These are phyloP conservation scores for Barnettozyma pratensis DNA, from an alignment of 805 yeast genomes.

Conservation along the genomic window DNA sequence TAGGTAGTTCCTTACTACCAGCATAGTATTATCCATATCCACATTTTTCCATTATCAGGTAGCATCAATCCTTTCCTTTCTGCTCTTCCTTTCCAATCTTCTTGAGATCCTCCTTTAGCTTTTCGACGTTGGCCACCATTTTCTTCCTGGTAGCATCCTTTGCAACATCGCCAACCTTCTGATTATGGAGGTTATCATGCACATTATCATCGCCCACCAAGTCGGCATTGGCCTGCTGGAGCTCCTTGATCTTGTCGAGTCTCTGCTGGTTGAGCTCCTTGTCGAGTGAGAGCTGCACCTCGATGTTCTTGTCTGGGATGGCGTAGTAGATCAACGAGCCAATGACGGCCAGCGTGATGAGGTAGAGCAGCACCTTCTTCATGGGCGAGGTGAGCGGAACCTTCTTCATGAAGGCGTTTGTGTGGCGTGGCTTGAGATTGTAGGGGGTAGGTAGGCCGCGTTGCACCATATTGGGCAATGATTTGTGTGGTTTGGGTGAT, in stretches of 20 bases:
- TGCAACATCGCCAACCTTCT: too few species aligned
- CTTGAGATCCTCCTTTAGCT: neutral
- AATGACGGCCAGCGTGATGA: constrained; percentile 28
- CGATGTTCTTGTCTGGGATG: constrained; percentile 22
- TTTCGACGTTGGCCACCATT: neutral
- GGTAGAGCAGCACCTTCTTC: constrained; percentile 39
- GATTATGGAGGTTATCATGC: neutral
- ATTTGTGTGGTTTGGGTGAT: constrained; percentile 14
- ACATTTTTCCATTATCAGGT: neutral
- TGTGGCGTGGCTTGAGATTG: constrained; percentile 27
- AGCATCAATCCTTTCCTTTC: neutral
- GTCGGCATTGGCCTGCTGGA: neutral
- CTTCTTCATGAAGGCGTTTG: constrained; percentile 6
- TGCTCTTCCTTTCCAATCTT: neutral
- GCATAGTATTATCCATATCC: neutral
- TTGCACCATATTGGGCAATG: constrained; percentile 19
- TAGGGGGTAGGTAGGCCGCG: constrained; percentile 42
- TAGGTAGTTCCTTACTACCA: constrained; percentile 1
- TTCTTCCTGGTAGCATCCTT: neutral
- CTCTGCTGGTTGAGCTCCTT: constrained; percentile 7
- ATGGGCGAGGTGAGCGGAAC: constrained; percentile 38
- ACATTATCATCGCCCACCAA: neutral
- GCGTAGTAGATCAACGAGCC: constrained; percentile 28
- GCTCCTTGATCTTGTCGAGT: neutral
- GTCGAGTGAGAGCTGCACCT: constrained; percentile 24